Percentiles rank a stretch among this genome's conserved stretches.
These are phyloP conservation scores for Silene coronaria DNA, from an alignment of 179 eudicot species.

Conservation along the genomic window DNA sequence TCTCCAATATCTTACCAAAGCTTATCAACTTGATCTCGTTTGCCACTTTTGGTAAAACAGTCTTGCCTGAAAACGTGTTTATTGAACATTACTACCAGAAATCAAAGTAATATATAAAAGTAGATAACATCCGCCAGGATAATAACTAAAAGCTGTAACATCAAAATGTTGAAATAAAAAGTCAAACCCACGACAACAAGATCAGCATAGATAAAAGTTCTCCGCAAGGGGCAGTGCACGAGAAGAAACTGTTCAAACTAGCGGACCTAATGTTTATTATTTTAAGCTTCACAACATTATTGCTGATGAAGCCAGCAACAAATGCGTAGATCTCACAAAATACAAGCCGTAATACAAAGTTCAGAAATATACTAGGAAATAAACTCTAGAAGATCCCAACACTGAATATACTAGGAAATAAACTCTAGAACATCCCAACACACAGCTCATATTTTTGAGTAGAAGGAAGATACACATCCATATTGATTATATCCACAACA, in stretches of 20 bases:
- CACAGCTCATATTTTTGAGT: too few species aligned
- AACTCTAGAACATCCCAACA: too few species aligned
- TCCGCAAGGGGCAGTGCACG: neutral
- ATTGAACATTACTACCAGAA: neutral
- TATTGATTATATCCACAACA: too few species aligned
- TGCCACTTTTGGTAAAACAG: slow-evolving; percentile 66
- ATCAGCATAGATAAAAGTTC: neutral
- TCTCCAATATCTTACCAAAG: slow-evolving; percentile 87
- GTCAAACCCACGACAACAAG: neutral
- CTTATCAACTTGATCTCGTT: slow-evolving; percentile 82
- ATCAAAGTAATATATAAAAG: neutral
- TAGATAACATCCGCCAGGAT: neutral
- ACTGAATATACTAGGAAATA: too few species aligned
- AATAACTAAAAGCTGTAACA: neutral
- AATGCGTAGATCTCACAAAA: neutral
- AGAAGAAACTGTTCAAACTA: neutral
- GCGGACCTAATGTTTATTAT: neutral
- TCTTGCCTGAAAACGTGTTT: slow-evolving; percentile 49
- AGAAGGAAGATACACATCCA: too few species aligned
- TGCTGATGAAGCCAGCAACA: neutral
- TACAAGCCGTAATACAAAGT: neutral
- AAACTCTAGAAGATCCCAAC: too few species aligned
- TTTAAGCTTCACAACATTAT: neutral
- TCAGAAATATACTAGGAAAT: neutral
- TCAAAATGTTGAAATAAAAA: neutral